Evolutionary conservation across 306 rosid genomes (phyloP), one percentile per base, ranked within the genome.

Genomic region (Sicyos baderoa): DNA sequence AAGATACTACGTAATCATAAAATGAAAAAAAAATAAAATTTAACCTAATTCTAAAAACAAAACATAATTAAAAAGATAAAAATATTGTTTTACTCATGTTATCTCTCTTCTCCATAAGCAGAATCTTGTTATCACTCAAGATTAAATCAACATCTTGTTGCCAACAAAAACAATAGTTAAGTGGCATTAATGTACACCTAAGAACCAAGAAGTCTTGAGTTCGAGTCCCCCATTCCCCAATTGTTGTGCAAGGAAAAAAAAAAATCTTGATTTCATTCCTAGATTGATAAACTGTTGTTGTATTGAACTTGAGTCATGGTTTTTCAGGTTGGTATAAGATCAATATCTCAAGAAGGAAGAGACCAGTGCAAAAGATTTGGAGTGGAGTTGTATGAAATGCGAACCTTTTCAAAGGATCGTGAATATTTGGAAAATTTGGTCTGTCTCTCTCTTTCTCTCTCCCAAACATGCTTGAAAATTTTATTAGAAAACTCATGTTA

Each of bases 311-410:
- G 55, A 27, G 60, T 66, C 57, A 75, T 75, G 49, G 62, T n/a
- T 74, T 78, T 80, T 75, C 91, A 90, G 97, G 97, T 88, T 25
- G 99, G 97, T 68, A 76, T 93, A 74, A 83, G 97, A 80, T 88
- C 99, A 72, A 86, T 93, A 75, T 80, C 83, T 44, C 9, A 72
- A 14, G 99, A 90, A 90, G 99, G 99, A 54, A 93, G 91, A 59
- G 95, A 79, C 70, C 99, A 93, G 75, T 96, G 85, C 70, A 85
- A 93, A 78, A 85, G 66, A 50, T 93, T 86, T 74, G 99, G 99
- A 13, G 96, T 86, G 11, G 99, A 93, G 81, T 97, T 86, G 75
- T 90, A 77, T 80, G 99, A 93, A 83, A 93, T 93, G 99, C 84
- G 90, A 29, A 85, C 86, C 72, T 90, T 93, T 80, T 90, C 91